Evolutionary conservation across 345 rosid genomes (phyloP), one percentile per base, ranked within the genome.

Genomic region (Populus euphratica): DNA sequence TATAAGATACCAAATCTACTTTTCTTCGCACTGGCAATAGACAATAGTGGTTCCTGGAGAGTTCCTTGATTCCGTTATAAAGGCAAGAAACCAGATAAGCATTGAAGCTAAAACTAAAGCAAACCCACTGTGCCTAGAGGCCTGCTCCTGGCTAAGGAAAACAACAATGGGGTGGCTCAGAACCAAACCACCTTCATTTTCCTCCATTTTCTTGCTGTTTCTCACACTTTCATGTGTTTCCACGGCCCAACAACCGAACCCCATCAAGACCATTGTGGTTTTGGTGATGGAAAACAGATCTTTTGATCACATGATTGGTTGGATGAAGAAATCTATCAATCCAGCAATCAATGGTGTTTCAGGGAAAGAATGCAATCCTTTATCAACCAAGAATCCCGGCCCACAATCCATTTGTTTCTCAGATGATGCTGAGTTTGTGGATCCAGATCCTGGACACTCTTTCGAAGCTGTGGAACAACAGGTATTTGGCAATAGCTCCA

Each of bases 371-470:
- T 95, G 99, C 89, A 93, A 95, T 82, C 90, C 93, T 50, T 77
- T 91, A 39, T 86, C 92, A 18, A 85, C 91, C 72, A 81, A 76
- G 36, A 72, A 49, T 63, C 76, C 88, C 8, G 69, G 73, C 27
- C 87, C 86, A 0, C 77, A 85, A 70, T 81, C 89, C 72, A 83
- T 95, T 54, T 95, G 99, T 81, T 93, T 96, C 90, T 86, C 89
- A 0, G 93, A 86, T 52, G 98, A 92, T 69, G 98, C 99, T 6
- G 91, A 91, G 84, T 96, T 91, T 72, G 96, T 92, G 86, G 98
- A 96, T 82, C 94, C 94, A 78, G 99, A 96, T 88, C 99, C 99
- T 47, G 99, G 94, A 33, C 99, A 95, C 80, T 93, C 99, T 31
- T 95, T 95, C 33, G 94, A 95, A 82, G 99, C 79, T 38, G 99